Evolutionary conservation across 345 rosid genomes (phyloP).

Genomic region (Raphanus raphanistrum): DNA sequence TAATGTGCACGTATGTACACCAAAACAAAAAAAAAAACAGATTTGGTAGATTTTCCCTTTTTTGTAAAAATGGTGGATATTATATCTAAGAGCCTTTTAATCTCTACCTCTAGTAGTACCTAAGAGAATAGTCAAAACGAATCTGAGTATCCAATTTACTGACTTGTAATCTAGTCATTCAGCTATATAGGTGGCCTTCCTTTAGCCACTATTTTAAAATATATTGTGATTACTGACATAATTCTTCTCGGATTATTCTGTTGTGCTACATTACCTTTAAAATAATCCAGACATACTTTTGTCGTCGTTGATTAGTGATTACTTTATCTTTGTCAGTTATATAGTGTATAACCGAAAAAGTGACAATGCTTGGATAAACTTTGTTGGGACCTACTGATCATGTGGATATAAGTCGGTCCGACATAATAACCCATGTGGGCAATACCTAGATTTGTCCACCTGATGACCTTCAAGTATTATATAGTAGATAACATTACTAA

Average conservation of each 20-base stretch:
- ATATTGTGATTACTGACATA: constrained; percentile 15
- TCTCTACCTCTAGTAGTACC: constrained; percentile 28
- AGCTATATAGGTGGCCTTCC: constrained; percentile 25
- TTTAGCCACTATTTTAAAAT: constrained; percentile 23
- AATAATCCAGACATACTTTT: constrained; percentile 28
- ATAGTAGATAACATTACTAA: constrained; percentile 9
- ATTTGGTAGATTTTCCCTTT: neutral
- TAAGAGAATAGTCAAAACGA: constrained; percentile 33
- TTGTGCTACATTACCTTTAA: constrained; percentile 2
- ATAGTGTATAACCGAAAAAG: constrained; percentile 18
- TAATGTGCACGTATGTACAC: neutral
- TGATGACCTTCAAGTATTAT: neutral
- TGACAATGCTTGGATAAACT: constrained; percentile 25
- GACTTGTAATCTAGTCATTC: constrained; percentile 37
- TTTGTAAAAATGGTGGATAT: neutral
- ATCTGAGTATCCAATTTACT: constrained; percentile 26
- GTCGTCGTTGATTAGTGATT: constrained; percentile 35
- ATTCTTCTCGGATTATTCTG: constrained; percentile 31
- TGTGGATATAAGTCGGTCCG: constrained; percentile 29
- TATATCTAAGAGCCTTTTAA: constrained; percentile 14
- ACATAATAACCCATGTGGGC: constrained; percentile 28
- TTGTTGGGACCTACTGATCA: constrained; percentile 29
- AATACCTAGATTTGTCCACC: constrained; percentile 24
- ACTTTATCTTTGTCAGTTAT: constrained; percentile 30
- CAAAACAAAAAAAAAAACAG: neutral